These are phyloP conservation scores for Glycine latifolia DNA, from an alignment of 306 rosid species.

Conservation along the genomic window DNA sequence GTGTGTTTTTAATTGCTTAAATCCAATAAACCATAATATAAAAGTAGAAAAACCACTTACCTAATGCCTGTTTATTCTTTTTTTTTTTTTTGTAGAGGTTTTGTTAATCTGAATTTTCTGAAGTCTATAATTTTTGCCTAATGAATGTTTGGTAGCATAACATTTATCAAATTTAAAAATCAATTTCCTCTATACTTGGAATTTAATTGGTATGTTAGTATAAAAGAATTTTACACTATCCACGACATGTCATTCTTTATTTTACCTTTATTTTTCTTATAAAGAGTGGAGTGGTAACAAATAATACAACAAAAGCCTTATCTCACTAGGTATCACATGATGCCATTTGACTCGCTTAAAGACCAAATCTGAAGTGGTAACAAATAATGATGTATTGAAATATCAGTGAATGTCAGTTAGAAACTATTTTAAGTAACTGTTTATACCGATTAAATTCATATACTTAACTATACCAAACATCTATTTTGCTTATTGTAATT, in stretches of 20 bases:
- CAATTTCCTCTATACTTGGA: not conserved
- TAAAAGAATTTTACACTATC: not conserved
- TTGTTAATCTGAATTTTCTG: not conserved
- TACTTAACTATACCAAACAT: not conserved
- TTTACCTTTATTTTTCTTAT: not conserved
- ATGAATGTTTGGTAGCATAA: not conserved
- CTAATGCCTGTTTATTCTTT: not conserved
- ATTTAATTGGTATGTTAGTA: not conserved
- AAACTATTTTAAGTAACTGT: not conserved
- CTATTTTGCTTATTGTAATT: not conserved
- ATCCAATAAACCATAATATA: not conserved
- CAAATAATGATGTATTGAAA: not conserved
- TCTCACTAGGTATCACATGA: not conserved
- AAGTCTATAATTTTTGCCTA: not conserved
- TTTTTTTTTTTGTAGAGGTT: not conserved
- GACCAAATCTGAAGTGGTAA: not conserved
- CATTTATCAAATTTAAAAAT: not conserved
- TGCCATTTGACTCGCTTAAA: not conserved
- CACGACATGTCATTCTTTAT: not conserved
- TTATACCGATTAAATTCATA: not conserved
- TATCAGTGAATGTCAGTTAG: not conserved
- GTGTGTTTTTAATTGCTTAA: not conserved
- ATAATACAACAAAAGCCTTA: not conserved
- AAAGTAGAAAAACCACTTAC: not conserved
- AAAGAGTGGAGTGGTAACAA: not conserved